These are phyloP conservation scores for Gaeumannomyces sp. DNA, from an alignment of 2,329 filamentous ascomycete species.

Conservation along the genomic window DNA sequence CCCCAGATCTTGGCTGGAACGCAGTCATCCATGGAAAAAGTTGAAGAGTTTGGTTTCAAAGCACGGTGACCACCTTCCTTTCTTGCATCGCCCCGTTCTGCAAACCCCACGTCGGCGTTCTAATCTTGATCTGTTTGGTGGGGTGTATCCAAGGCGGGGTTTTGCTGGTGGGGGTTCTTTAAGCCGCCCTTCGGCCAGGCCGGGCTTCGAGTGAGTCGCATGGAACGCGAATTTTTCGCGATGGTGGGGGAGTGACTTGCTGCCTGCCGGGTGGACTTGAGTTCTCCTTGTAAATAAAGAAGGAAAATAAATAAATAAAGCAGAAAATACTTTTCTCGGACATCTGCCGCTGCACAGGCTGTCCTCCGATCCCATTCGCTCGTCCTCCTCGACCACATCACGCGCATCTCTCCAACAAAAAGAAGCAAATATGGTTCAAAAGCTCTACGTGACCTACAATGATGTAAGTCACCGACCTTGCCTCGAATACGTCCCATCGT, in stretches of 20 bases:
- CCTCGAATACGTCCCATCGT: neutral
- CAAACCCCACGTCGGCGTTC: neutral
- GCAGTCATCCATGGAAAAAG: no score
- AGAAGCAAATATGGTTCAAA: constrained; percentile 60
- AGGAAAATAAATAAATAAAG: neutral
- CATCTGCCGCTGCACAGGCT: neutral
- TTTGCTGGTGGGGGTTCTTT: neutral
- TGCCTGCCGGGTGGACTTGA: neutral
- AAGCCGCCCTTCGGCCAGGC: neutral
- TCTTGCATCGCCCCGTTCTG: no score
- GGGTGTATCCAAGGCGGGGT: neutral
- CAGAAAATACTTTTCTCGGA: neutral
- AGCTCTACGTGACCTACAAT: constrained; percentile 88
- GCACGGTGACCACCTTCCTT: no score
- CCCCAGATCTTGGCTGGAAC: no score
- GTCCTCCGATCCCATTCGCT: neutral
- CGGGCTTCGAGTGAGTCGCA: neutral
- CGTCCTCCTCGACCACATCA: neutral
- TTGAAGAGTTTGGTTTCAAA: no score
- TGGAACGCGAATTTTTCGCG: neutral
- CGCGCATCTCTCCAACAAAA: neutral
- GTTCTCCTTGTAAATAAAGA: neutral
- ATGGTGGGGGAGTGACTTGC: neutral
- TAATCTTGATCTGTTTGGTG: neutral
- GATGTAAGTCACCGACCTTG: constrained; percentile 55